Conservation (phyloP, 129 eudicot species). For the Chrysanthemum makinoi region DNA sequence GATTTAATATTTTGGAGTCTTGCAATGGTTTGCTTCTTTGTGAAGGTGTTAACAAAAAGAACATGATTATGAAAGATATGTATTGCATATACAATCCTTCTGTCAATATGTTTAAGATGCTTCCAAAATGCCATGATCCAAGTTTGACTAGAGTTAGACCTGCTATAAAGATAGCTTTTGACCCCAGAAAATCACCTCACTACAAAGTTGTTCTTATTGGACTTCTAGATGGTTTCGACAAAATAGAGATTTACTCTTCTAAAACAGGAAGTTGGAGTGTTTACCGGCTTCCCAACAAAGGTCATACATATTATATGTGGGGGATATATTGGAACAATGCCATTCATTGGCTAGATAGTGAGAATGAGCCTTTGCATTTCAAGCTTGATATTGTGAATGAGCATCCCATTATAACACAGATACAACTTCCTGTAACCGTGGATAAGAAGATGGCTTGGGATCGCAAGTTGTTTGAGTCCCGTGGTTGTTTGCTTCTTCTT, state of each 20-base stretch:
- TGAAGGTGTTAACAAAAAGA: no score
- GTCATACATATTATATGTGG: no score
- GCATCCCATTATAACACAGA: not conserved
- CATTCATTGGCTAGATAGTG: conserved; percentile 13
- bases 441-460: not conserved
- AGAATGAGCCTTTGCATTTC: not conserved
- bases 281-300: not conserved
- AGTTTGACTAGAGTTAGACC: no score
- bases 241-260: not conserved
- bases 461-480: conserved; percentile 8
- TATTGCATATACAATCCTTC: not conserved
- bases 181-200: not conserved
- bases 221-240: not conserved
- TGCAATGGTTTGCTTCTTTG: conserved; percentile 27
- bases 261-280: conserved; percentile 19
- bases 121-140: not conserved
- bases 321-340: conserved; percentile 24
- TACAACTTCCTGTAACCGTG: not conserved
- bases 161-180: not conserved
- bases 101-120: not conserved
- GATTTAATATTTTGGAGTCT: conserved; percentile 14
- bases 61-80: not conserved
- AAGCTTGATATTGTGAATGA: not conserved
- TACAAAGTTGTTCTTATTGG: not conserved
- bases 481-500: conserved; percentile 19